Evolutionary conservation across 495 filamentous ascomycete genomes (phyloP), one percentile per base, ranked within the genome.

Genomic region (Aspergillus bridgeri): DNA sequence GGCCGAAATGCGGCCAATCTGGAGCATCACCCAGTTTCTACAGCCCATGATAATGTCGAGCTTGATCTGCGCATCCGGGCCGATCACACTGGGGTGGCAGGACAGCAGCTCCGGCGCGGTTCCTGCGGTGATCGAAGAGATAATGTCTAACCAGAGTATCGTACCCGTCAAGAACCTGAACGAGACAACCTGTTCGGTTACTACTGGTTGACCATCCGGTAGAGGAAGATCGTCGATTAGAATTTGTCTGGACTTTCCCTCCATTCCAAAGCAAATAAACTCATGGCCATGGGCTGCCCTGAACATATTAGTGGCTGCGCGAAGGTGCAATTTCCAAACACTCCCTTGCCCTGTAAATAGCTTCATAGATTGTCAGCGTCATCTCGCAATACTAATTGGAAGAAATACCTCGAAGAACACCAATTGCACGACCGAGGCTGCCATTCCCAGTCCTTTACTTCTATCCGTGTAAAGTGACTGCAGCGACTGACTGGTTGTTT

Each of bases 11-110:
- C 48, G 25, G 20, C 54, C 46, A 6, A 56, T 56, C 20, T 38
- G 54, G 23, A 33, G 6, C 18, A 56, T 19, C 0, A 24, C 46
- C 54, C 54, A 56, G 45, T 49, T 56, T 22, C 50, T 29, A n/a
- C 54, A 56, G 23, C 54, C 54, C 17, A 50, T 42, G 44, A 56
- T 42, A n/a, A 18, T 19, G n/a, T 56, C 54, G 1, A 56, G 27
- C 18, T 56, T 46, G 15, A 47, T n/a, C 11, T n/a, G 25, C 7
- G 24, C 27, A 20, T 56, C 25, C 21, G 19, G 21, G 13, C 24
- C 21, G 19, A 56, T 25, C 11, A 56, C 21, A 9, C 15, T 29
- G 23, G 23, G n/a, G 42, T 56, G 45, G 19, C 48, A 56, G 11
- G 46, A 22, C 9, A 33, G 54, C 11, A 56, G 9, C 1, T 29